These are phyloP conservation scores for Colletotrichum sp. DNA, from an alignment of 2,329 filamentous ascomycete genomes.

Conservation along the genomic window DNA sequence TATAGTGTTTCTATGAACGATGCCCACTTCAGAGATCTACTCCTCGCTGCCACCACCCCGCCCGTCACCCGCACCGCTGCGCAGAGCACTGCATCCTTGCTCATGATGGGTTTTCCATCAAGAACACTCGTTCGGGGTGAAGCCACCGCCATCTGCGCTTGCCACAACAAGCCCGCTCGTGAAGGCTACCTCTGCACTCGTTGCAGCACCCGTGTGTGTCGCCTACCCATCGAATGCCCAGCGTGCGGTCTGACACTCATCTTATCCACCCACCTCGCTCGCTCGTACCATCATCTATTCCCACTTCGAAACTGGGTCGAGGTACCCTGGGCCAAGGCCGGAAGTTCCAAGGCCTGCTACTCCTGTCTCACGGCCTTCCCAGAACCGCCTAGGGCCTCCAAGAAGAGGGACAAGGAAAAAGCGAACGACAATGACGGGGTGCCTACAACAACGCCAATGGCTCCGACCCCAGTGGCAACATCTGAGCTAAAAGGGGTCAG, in stretches of 20 bases:
- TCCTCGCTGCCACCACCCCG: constrained; percentile 87
- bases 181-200: constrained; percentile 92
- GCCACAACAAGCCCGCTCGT: constrained; percentile 80
- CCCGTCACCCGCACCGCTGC: constrained; percentile 75
- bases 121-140: constrained; percentile 73
- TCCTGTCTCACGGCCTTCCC: constrained; percentile 81
- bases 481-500: constrained; percentile 68
- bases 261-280: constrained; percentile 87
- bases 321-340: constrained; percentile 81
- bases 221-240: constrained; percentile 87
- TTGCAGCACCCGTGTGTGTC: constrained; percentile 88
- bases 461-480: constrained; percentile 20
- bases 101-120: constrained; percentile 99
- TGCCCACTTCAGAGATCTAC: constrained; percentile 81
- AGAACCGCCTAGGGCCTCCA: constrained; percentile 33
- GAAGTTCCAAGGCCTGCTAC: constrained; percentile 70
- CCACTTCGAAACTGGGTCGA: constrained; percentile 90
- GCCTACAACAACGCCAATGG: constrained; percentile 21
- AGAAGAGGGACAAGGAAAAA: constrained; percentile 26
- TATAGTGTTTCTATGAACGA: constrained; percentile 85
- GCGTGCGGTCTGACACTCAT: constrained; percentile 91
- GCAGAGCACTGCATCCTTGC: constrained; percentile 66
- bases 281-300: constrained; percentile 94
- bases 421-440: background rate
- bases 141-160: constrained; percentile 81